Percentiles rank a stretch among this genome's conserved stretches.
These are phyloP conservation scores for Asclepias syriaca DNA, from an alignment of 257 asterid genomes.

Conservation along the genomic window DNA sequence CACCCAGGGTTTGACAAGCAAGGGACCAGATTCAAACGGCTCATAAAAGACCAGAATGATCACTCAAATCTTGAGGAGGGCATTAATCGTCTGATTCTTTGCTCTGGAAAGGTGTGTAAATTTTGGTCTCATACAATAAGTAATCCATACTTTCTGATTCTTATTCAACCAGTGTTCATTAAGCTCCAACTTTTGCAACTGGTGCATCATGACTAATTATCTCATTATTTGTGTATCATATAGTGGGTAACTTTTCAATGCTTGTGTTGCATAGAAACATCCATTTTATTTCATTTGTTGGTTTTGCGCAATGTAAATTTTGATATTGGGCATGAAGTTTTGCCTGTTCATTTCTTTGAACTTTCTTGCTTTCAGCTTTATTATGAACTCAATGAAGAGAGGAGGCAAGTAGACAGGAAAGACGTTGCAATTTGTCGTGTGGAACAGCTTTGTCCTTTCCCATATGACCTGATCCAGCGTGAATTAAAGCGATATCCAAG, in stretches of 20 bases:
- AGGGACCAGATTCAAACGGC: conserved; percentile 96
- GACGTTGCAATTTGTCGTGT: conserved; percentile 89
- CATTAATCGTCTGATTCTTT: conserved; percentile 71
- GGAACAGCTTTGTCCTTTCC: conserved; percentile 96
- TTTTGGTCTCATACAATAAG: conserved; percentile 9
- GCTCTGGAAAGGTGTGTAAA: conserved; percentile 82
- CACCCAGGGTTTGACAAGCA: conserved; percentile 96
- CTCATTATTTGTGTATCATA: not conserved
- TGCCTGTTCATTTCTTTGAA: not conserved
- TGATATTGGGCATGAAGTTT: not conserved
- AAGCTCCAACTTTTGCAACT: not conserved
- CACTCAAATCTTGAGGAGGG: conserved; percentile 87
- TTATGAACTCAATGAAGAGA: conserved; percentile 80
- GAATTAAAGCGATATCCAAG: conserved; percentile 94
- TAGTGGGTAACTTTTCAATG: not conserved
- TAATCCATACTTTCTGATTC: not conserved
- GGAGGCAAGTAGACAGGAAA: conserved; percentile 57
- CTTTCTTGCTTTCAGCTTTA: conserved; percentile 53
- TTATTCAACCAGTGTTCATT: not conserved
- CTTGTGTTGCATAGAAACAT: not conserved
- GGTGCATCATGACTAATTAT: not conserved
- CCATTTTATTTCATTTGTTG: not conserved
- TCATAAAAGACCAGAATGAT: conserved; percentile 73
- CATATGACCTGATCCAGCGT: conserved; percentile 81
- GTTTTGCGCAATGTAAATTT: not conserved